Base-by-base conservation (phyloP, 140 eudicot genomes). In the Ambrosia hybrid region DNA sequence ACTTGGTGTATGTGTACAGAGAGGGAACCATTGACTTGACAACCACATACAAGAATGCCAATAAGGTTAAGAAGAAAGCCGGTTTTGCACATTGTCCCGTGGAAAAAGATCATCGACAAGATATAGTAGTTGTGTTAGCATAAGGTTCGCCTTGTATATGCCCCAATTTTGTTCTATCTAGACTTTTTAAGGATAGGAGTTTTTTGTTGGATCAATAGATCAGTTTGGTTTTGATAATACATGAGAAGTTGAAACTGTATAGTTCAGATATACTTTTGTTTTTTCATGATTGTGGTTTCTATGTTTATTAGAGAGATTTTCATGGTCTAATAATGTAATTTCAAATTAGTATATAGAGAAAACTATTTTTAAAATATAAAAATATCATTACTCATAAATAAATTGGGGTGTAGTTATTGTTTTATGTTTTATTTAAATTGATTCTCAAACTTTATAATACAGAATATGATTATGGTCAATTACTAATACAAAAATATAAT, bases 1-100 rank as follows among this genome's bases (percentile, higher is more conserved):
- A 83, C 13, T 46, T 63, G 51, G 48, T 68, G 11, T 84, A 55
- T 62, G 84, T 84, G 57, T 84, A 84, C 78, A 67, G 84, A 81
- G 86, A 74, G 11, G 86, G 82, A 48, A 81, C 34, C 34, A 2
- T 77, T 58, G 88, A 84, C 30, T 70, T 71, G 58, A 64, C 72
- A 41, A 57, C 72, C 41, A 60, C 67, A 49, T 17, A 66, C 70
- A 73, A 73, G 52, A 73, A 73, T 7, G 64, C 14, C 48, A 17
- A 75, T 57, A 58, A 65, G 61, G 88, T 70, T 52, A 75, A 34
- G 45, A 72, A 49, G 26, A 21, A 21, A 21, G 43, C 46, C 67
- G 0, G 72, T 67, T 68, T 46, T 73, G 63, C 21, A 49, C 37
- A 51, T 83, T 39, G 83, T 76, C 46, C 78, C 78, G 1, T 77